Conservation (phyloP, 495 filamentous ascomycete species). For the Neurospora sp. region DNA sequence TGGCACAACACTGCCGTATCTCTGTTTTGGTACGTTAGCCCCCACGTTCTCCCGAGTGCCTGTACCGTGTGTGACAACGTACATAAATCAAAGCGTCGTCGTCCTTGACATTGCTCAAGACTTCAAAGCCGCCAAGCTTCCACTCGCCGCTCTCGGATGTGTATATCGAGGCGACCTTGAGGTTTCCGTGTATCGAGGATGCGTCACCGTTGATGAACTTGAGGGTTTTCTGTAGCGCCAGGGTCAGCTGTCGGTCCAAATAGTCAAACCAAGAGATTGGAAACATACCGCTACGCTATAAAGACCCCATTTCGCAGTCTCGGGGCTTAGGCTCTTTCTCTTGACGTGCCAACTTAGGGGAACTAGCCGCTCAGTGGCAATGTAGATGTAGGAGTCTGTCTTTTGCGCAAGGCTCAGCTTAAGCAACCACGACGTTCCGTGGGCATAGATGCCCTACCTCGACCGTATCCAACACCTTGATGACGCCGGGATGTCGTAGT, state of each 20-base stretch:
- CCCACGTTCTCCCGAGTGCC: not conserved
- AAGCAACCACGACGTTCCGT: not conserved
- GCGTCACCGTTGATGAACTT: constrained; percentile 96
- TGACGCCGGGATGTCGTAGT: constrained; percentile 84
- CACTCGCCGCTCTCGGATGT: constrained; percentile 94
- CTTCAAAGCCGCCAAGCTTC: constrained; percentile 90
- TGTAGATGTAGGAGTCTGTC: constrained; percentile 89
- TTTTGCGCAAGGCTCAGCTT: constrained; percentile 26
- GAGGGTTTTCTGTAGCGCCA: constrained; percentile 56
- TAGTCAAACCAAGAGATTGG: not conserved
- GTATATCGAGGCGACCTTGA: constrained; percentile 78
- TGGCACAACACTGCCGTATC: constrained; percentile 75
- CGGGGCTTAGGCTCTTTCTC: constrained; percentile 70
- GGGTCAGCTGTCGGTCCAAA: constrained; percentile 4
- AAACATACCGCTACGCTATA: constrained; percentile 67
- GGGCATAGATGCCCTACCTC: constrained; percentile 51
- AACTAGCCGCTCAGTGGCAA: constrained; percentile 81
- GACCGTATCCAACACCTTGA: constrained; percentile 86
- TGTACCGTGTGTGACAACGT: not conserved
- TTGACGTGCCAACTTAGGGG: constrained; percentile 81
- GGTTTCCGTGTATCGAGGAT: constrained; percentile 75
- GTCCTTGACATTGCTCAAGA: constrained; percentile 89
- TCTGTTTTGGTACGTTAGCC: constrained; percentile 37
- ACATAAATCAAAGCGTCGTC: constrained; percentile 89
- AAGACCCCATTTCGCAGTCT: constrained; percentile 93